These are phyloP conservation scores for Amniculicola lignicola DNA, from an alignment of 495 filamentous ascomycete genomes.

Conservation along the genomic window DNA sequence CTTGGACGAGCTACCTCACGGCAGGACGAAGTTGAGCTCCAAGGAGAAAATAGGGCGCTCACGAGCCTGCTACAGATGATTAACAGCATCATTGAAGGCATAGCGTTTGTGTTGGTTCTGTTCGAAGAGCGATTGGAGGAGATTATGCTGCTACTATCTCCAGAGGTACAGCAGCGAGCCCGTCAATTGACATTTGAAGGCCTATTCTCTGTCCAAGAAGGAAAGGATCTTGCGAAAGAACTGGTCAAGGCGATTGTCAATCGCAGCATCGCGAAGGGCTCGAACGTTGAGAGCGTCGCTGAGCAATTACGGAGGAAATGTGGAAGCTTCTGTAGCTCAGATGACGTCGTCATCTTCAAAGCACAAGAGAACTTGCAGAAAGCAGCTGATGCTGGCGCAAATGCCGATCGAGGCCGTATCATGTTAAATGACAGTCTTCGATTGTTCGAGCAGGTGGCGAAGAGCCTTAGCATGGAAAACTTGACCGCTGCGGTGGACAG, in stretches of 20 bases:
- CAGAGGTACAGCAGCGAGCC: slow-evolving; percentile 62
- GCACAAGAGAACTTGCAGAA: slow-evolving; percentile 90
- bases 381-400: slow-evolving; percentile 71
- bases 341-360: slow-evolving; percentile 97
- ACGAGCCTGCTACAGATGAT: slow-evolving; percentile 79
- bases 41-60: slow-evolving; percentile 89
- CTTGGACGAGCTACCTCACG: slow-evolving; percentile 66
- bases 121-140: slow-evolving; percentile 90
- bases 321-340: slow-evolving; percentile 92
- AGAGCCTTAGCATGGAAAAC: slow-evolving; percentile 73
- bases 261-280: slow-evolving; percentile 88
- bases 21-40: slow-evolving; percentile 83
- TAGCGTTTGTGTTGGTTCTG: slow-evolving; percentile 88
- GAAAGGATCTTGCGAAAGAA: slow-evolving; percentile 90
- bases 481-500: slow-evolving; percentile 71
- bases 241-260: slow-evolving; percentile 98
- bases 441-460: slow-evolving; percentile 83
- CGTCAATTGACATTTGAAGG: slow-evolving; percentile 76
- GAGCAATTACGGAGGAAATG: slow-evolving; percentile 87
- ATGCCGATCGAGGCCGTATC: slow-evolving; percentile 72
- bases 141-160: slow-evolving; percentile 77
- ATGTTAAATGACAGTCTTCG: slow-evolving; percentile 83
- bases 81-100: slow-evolving; percentile 85
- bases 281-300: slow-evolving; percentile 94
- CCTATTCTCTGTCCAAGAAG: slow-evolving; percentile 72